Base-by-base conservation (phyloP, 768 basidiomycete genomes). In the Mycena metata region DNA sequence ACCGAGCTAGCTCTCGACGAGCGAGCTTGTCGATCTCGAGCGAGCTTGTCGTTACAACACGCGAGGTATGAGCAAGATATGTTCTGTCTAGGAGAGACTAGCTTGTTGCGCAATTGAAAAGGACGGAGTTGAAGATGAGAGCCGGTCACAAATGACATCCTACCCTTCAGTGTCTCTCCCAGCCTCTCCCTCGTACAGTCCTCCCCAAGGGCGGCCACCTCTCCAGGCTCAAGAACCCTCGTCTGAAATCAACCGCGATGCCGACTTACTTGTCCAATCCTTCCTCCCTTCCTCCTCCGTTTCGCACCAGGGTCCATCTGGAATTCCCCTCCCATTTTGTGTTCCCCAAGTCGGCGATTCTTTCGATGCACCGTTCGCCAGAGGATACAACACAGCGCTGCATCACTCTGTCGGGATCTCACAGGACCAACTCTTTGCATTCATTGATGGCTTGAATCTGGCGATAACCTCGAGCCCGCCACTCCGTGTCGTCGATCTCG, bases 391-490 rank as follows among this genome's bases (percentile, higher is more conserved):
- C 55, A 60, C 58, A 6, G 57, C 21, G 8, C 60, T 76, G 9
- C 54, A 70, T 46, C 36, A 12, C 51, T 51, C 59, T 4, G 66
- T 66, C n/a, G 71, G 69, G 9, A 67, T 76, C 13, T 59, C 73
- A 2, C 70, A 70, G 26, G 70, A 70, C 4, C 57, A 73, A 43
- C 70, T 74, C 15, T 57, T 77, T 23, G 59, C 63, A 7, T 74
- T 77, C 36, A 57, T 73, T 33, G 76, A 75, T 67, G 75, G 73
- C 1, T 58, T 76, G 2, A 76, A 76, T 52, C 26, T 73, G 17
- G 76, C 76, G 4, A 76, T 75, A 51, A 74, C 71, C 5, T 65
- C 75, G 5, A 72, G 73, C 42, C 75, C 75, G 0, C 75, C 75
- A 16, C 69, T 76, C 0, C 70, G 75, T 33, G 71, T 76, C 26